Evolutionary conservation across 202 grass and related monocot genomes (phyloP), one percentile per base, ranked within the genome.

Genomic region (Brachypodium distachyon): DNA sequence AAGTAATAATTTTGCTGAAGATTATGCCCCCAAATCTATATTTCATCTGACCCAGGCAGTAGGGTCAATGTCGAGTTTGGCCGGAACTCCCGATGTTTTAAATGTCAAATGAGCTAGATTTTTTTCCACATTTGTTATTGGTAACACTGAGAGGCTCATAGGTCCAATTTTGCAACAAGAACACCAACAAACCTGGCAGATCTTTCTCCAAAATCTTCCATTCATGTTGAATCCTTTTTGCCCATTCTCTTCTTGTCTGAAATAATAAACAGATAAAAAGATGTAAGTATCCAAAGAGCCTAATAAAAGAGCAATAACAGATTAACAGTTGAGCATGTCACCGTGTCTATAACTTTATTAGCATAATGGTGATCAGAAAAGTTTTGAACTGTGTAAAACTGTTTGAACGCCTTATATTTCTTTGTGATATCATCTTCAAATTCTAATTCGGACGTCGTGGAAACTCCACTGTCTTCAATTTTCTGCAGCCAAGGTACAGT

Each of bases 151-250:
- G 43, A 76, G 12, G 69, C 6, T 69, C 29, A 7, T 29, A 31
- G n/a, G 13, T 71, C 49, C 9, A 49, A 72, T 1, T 33, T 19
- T 48, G 12, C 37, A 50, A 6, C 9, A n/a, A 19, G n/a, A 12
- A 39, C 6, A 40, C 0, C 21, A 77, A 17, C 55, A 67, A 74
- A 93, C 91, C 91, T 69, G 91, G 91, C 61, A 93, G 72, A 74
- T 93, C 82, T 44, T 87, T 87, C 80, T 93, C 84, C 62, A 93
- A 63, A 65, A 90, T 62, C 66, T 85, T 90, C 87, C 91, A 93
- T 43, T 93, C 91, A 83, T 90, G 70, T 49, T 93, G 91, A 78
- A 93, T 82, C 51, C 74, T 82, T 64, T 80, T 93, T 61, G 53
- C n/a, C 91, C 87, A 93, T 47, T 67, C 84, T 80, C 88, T 87